Evolutionary conservation across 257 asterid species (phyloP).

Genomic region (Fraxinus pennsylvanica): DNA sequence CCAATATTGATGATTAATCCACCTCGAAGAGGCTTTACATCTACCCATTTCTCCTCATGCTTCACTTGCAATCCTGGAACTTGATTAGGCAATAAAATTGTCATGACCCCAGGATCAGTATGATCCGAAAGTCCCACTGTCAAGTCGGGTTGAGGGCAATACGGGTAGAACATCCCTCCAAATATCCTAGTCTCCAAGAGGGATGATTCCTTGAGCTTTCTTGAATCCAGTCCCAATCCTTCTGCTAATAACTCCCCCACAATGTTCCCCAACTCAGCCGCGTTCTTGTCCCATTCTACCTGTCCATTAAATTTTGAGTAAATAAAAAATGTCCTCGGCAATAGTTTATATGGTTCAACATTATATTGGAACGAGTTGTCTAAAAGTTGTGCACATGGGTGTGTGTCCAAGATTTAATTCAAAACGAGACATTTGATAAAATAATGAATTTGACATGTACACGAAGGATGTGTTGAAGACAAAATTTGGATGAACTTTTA

Average conservation of each 20-base stretch:
- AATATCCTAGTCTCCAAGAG: conserved; percentile 1
- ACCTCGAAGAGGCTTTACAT: neutral
- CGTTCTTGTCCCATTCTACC: neutral
- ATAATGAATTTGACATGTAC: too few species aligned
- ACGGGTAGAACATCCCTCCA: conserved; percentile 8
- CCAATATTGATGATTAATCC: neutral
- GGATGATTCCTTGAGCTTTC: neutral
- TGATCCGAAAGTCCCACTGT: conserved; percentile 1
- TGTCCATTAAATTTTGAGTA: neutral
- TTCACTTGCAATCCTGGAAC: conserved; percentile 1
- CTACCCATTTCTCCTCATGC: neutral
- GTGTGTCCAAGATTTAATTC: too few species aligned
- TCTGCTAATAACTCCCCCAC: neutral
- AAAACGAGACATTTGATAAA: too few species aligned
- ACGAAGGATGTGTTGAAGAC: too few species aligned
- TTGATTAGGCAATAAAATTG: conserved; percentile 1
- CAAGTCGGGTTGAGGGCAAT: neutral
- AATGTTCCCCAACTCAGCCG: neutral
- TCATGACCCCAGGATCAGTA: conserved; percentile 7
- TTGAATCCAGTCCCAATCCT: neutral
- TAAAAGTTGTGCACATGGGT: too few species aligned
- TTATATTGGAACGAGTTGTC: too few species aligned
- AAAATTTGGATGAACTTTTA: neutral
- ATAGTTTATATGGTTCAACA: too few species aligned
- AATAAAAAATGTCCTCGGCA: neutral